Evolutionary conservation across 73 alveolate species (phyloP).

Genomic region (Paramecium biaurelia): DNA sequence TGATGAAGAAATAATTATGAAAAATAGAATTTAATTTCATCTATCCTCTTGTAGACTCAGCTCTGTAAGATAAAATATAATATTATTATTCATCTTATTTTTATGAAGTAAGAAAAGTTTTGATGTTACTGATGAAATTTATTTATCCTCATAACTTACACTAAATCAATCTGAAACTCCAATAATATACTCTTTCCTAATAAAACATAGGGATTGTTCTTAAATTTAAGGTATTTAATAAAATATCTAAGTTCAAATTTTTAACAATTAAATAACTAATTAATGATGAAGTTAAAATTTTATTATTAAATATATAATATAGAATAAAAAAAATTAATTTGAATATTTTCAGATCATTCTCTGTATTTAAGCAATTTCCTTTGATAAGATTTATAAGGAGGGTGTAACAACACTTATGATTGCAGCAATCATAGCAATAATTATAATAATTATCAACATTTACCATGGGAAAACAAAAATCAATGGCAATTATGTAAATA

Average conservation of each 20-base stretch:
- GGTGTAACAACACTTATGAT: slow-evolving; percentile 64
- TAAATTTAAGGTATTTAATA: too few species aligned
- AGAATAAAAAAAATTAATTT: background rate
- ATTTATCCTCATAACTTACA: background rate
- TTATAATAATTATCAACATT: background rate
- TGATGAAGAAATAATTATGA: background rate
- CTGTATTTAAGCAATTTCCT: slow-evolving; percentile 73
- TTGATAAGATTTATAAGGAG: slow-evolving; percentile 51
- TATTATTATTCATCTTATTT: too few species aligned
- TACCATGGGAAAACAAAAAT: slow-evolving; percentile 64
- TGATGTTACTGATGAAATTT: background rate
- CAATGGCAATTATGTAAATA: slow-evolving; percentile 75
- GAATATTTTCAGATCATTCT: slow-evolving; percentile 58
- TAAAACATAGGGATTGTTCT: background rate
- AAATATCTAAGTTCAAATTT: too few species aligned
- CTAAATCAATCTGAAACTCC: background rate
- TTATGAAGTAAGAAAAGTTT: too few species aligned
- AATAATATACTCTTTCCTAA: background rate
- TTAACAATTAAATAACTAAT: too few species aligned
- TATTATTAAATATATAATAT: background rate
- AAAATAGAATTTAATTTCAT: too few species aligned
- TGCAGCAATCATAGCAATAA: slow-evolving; percentile 20
- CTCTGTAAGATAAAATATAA: background rate
- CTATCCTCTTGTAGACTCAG: background rate
- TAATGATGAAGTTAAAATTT: too few species aligned